Evolutionary conservation across 2,329 filamentous ascomycete species (phyloP).

Genomic region (Beauveria sp.): DNA sequence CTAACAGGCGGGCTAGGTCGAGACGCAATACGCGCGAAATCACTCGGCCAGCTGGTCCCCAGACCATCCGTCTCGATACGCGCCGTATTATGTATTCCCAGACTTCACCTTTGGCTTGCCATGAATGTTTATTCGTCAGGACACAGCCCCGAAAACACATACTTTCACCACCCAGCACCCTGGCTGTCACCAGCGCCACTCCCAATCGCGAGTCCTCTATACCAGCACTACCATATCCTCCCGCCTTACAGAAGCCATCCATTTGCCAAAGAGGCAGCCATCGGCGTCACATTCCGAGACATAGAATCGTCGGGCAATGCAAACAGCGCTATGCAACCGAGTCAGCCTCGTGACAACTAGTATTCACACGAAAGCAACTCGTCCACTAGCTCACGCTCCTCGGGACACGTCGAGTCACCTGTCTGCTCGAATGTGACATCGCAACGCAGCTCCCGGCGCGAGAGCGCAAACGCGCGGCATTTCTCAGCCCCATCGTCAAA

Average conservation of each 20-base stretch:
- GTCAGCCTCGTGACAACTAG: conserved; percentile 10
- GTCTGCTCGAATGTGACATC: background rate
- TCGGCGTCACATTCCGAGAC: background rate
- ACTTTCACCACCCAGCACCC: background rate
- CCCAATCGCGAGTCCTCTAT: background rate
- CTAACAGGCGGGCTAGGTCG: background rate
- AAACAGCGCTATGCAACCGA: background rate
- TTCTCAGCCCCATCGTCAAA: background rate
- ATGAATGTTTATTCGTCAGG: background rate
- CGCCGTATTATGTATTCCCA: background rate
- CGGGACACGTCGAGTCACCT: background rate
- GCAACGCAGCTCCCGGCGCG: background rate
- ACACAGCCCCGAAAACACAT: background rate
- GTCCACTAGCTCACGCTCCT: conserved; percentile 8
- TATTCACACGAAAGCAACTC: conserved; percentile 10
- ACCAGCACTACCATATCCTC: background rate
- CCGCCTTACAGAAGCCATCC: background rate
- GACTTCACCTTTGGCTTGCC: background rate
- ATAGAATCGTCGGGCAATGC: background rate
- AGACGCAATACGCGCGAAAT: background rate
- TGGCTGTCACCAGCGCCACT: background rate
- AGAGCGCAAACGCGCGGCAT: background rate
- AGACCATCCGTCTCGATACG: background rate
- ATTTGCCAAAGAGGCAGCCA: background rate
- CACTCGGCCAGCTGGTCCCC: background rate